Evolutionary conservation across 1,284 basidiomycete genomes (phyloP).

Genomic region (Fistulinella cinereoalba): DNA sequence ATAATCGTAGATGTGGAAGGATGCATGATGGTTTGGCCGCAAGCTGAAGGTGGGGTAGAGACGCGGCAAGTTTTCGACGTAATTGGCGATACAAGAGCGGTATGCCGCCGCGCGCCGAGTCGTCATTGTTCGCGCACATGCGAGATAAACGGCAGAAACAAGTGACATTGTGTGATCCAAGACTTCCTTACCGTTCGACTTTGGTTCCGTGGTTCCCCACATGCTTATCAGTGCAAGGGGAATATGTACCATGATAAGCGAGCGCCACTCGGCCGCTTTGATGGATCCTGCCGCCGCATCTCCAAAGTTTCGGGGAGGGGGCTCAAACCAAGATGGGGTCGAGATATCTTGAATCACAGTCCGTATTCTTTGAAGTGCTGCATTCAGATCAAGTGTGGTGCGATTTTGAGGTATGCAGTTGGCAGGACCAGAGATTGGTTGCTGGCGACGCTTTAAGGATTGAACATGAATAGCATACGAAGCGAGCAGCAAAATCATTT

Average conservation of each 20-base stretch:
- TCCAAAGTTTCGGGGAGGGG: conserved; percentile 31
- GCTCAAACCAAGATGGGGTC: conserved; percentile 32
- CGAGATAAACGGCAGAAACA: neutral
- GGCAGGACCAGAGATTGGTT: no score
- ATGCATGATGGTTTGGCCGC: neutral
- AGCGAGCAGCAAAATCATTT: no score
- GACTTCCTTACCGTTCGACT: no score
- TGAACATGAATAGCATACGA: no score
- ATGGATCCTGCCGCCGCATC: conserved; percentile 28
- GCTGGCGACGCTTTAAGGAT: no score
- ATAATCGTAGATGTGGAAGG: neutral
- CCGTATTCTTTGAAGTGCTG: neutral
- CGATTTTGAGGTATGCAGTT: neutral
- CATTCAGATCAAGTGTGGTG: no score
- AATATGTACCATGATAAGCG: conserved; percentile 32
- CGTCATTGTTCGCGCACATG: neutral
- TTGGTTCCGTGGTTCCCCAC: neutral
- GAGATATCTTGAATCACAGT: conserved; percentile 25
- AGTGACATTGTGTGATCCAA: neutral
- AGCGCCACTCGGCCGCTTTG: conserved; percentile 35
- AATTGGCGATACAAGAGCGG: neutral
- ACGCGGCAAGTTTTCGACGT: neutral
- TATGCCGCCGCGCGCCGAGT: neutral
- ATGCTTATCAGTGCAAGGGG: conserved; percentile 29
- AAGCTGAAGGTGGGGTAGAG: neutral